Percentiles rank a stretch among this genome's conserved stretches.
These are phyloP conservation scores for Nitzschia sp. DNA, from an alignment of 108 stramenopile species.

Conservation along the genomic window DNA sequence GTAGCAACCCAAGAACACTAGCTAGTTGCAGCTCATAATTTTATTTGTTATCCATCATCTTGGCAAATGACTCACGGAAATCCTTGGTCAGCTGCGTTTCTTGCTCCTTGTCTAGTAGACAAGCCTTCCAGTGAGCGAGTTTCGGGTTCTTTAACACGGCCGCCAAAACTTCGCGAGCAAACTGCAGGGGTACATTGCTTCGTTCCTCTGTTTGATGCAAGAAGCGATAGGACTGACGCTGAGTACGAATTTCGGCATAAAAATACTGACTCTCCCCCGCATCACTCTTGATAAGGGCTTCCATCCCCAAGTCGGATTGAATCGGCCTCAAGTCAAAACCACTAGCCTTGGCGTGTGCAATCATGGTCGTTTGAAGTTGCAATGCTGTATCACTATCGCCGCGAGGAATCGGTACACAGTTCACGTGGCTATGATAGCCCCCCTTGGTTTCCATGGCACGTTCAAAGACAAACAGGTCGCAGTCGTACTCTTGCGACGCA, in stretches of 20 bases:
- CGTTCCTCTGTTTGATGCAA: slow-evolving; percentile 38
- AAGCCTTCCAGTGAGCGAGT: slow-evolving; percentile 86
- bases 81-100: slow-evolving; percentile 65
- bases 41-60: not conserved
- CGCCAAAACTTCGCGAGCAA: slow-evolving; percentile 87
- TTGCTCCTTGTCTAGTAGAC: slow-evolving; percentile 70
- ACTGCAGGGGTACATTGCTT: slow-evolving; percentile 73
- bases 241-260: slow-evolving; percentile 35
- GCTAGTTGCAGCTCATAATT: not conserved
- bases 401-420: slow-evolving; percentile 74
- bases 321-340: slow-evolving; percentile 71
- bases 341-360: slow-evolving; percentile 55
- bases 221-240: slow-evolving; percentile 22
- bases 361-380: slow-evolving; percentile 61
- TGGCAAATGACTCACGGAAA: slow-evolving; percentile 18
- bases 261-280: slow-evolving; percentile 63
- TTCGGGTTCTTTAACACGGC: slow-evolving; percentile 67
- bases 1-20: not conserved
- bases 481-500: slow-evolving; percentile 59
- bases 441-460: slow-evolving; percentile 85
- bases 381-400: not conserved
- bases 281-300: slow-evolving; percentile 49
- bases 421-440: slow-evolving; percentile 88
- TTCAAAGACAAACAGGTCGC: slow-evolving; percentile 86
- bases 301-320: slow-evolving; percentile 62